Base-by-base conservation (phyloP, 164 flowering plant species). In the Chimonanthus salicifolius region DNA sequence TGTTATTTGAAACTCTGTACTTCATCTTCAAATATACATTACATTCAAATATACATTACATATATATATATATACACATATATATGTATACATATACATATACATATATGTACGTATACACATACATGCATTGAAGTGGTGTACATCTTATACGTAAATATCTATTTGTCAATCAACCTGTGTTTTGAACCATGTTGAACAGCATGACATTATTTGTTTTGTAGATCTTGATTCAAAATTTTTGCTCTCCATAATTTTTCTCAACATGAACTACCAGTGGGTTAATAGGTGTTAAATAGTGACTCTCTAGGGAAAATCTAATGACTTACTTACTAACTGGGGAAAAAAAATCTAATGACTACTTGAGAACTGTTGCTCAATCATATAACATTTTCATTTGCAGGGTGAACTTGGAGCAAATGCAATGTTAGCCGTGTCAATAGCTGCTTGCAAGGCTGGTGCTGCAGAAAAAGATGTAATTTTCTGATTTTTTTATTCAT, bases 381-480 rank as follows among this genome's bases (percentile, higher is more conserved):
- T 33, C 33, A 33, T 33, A 33, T 44, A 11, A 68, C 4, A n/a
- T 47, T 54, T 47, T 43, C 16, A 7, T 5, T 15, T 82, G 64
- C 84, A 94, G 96, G 87, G 88, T 47, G 93, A 89, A 72, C 89
- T 91, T 81, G 93, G 96, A 71, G 93, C 88, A 77, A 91, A 91
- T 87, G 93, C 96, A 71, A 87, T 91, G 64, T 75, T 91, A 67
- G 96, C 96, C 15, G 93, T 89, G 45, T 96, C 99, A 72, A 87
- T 96, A 77, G 99, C 99, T 82, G 97, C 97, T 72, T 96, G 99
- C 87, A 96, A 87, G 84, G 99, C 99, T 75, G 98, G 98, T 58
- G 99, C 98, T 82, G 94, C 97, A 77, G 98, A 96, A 83, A 96
- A 92, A 74, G 99, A 94, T 94, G 99, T 78, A 87, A 13, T n/a